Evolutionary conservation across 2,329 filamentous ascomycete species (phyloP), one percentile per base, ranked within the genome.

Genomic region (Colletotrichum cordylinicola): DNA sequence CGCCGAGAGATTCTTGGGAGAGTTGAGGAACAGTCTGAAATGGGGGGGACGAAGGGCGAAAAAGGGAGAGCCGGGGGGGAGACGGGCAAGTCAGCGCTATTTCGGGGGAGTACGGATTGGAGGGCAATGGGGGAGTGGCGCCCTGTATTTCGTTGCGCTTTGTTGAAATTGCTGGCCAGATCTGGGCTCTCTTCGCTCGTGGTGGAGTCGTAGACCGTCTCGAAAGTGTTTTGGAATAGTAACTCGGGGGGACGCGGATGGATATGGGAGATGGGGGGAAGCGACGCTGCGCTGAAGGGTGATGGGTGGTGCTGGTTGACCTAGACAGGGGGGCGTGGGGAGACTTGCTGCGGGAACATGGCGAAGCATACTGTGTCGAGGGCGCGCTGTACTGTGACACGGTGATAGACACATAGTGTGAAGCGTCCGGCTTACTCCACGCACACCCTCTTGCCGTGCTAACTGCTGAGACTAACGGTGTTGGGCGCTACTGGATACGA

Each of bases 221-320:
- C 79, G 77, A 79, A 76, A 77, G 77, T 78, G 78, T 79, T 79
- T 79, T 75, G 74, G 77, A 77, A 70, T 70, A 66, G 62, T 35
- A 70, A 33, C 24, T 74, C 67, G 71, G 75, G 76, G 74, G 76
- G 71, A 70, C 15, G 65, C 70, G 67, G 76, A 77, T 72, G 76
- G 75, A 75, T 75, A 76, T 75, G 75, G 74, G 77, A 77, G 74
- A 72, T 37, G 33, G 58, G 70, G 48, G 58, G 74, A 55, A 72
- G 55, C 64, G 43, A 73, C 64, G 33, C 67, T 48, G 18, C n/a
- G 21, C 33, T 70, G 67, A 15, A 33, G n/a, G 52, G 52, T 56
- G 7, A 21, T 70, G 67, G 33, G 68, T 24, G 15, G 62, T 37
- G 64, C 55, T 62, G 27, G 58, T 64, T 12, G 33, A 52, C 56